Evolutionary conservation across 1,284 basidiomycete species (phyloP).

Genomic region (Tilletia indica): DNA sequence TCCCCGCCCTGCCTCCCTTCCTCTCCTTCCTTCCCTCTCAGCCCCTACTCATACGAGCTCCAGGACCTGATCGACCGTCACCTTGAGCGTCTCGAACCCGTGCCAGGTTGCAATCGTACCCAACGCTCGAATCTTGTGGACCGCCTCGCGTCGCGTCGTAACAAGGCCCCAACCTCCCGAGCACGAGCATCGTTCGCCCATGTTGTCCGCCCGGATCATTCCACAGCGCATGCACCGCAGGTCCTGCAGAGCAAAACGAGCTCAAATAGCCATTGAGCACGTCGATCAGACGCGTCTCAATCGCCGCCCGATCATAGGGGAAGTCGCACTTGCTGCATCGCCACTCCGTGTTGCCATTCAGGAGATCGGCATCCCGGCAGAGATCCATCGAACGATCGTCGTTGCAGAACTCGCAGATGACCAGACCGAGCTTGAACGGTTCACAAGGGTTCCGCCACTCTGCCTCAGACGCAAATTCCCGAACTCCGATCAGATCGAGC

Average conservation of each 20-base stretch:
- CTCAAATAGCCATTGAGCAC: conserved; percentile 71
- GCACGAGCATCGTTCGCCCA: conserved; percentile 81
- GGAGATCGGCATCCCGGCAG: conserved; percentile 83
- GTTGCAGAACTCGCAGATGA: conserved; percentile 89
- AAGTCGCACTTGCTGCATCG: conserved; percentile 67
- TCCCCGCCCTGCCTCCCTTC: too few relatives aligned
- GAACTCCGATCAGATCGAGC: conserved; percentile 80
- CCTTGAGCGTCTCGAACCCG: conserved; percentile 28
- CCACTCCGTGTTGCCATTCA: conserved; percentile 37
- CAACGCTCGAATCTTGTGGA: conserved; percentile 34
- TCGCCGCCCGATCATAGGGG: conserved; percentile 78
- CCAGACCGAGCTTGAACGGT: conserved; percentile 78
- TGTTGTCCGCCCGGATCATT: conserved; percentile 80
- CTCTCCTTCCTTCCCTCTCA: background rate
- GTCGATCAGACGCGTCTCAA: conserved; percentile 83
- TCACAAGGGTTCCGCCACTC: conserved; percentile 83
- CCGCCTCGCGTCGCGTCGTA: conserved; percentile 39
- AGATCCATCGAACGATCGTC: conserved; percentile 87
- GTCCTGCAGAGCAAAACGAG: conserved; percentile 81
- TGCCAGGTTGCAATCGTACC: conserved; percentile 41
- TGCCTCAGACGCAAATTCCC: conserved; percentile 67
- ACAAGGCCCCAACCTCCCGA: conserved; percentile 64
- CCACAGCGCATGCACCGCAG: conserved; percentile 75
- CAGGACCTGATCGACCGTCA: conserved; percentile 25
- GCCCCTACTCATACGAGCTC: background rate